Percentiles rank a stretch among this genome's conserved stretches.
Conservation (phyloP, 257 asterid species). For the Nyctanthes arbortristis region DNA sequence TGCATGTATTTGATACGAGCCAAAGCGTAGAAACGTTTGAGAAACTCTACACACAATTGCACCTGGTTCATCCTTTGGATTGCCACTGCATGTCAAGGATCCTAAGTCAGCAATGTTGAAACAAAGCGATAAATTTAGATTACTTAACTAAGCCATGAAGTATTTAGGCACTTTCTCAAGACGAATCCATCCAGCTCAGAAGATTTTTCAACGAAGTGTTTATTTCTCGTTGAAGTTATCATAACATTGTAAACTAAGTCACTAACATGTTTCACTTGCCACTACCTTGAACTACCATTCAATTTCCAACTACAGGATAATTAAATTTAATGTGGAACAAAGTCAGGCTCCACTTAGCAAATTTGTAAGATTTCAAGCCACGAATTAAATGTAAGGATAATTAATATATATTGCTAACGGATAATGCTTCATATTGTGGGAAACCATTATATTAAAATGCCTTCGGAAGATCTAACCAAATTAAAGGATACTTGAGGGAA, state of each 20-base stretch:
- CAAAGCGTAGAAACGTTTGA: conserved; percentile 88
- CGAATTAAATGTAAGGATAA: background rate
- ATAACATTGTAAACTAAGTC: too few relatives aligned
- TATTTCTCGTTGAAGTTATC: too few relatives aligned
- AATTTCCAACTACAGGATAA: too few relatives aligned
- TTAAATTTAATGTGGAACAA: too few relatives aligned
- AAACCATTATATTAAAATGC: background rate
- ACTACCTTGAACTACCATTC: too few relatives aligned
- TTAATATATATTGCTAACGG: background rate
- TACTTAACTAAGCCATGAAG: background rate
- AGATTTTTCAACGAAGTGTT: too few relatives aligned
- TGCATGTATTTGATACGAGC: conserved; percentile 93
- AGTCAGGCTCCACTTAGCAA: too few relatives aligned
- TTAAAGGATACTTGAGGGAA: conserved; percentile 8
- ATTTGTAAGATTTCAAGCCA: background rate
- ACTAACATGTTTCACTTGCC: too few relatives aligned
- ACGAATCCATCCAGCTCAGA: too few relatives aligned
- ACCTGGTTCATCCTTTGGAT: conserved; percentile 98
- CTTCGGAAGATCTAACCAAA: background rate
- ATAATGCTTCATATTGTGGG: background rate
- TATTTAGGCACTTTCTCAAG: too few relatives aligned
- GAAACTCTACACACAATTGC: conserved; percentile 94
- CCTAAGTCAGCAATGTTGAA: conserved; percentile 7
- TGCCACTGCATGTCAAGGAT: conserved; percentile 63
- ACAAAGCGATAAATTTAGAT: background rate